Base-by-base conservation (phyloP, 768 basidiomycete species). In the Boletus huronensis region DNA sequence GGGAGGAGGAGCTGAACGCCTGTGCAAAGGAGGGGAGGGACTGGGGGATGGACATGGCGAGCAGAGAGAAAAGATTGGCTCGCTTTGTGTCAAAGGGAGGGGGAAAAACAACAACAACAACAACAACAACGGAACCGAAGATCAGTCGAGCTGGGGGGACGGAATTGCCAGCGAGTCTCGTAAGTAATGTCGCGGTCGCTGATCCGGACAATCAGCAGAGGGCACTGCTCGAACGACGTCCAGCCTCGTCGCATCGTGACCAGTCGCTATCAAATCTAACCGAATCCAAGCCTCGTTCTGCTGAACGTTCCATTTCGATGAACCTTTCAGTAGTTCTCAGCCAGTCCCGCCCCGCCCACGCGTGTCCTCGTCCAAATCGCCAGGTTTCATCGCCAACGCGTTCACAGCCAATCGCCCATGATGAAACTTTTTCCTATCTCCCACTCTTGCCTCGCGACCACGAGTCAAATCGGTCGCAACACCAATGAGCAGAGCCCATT, bases 11-110 rank as follows among this genome's bases (percentile, higher is more conserved):
- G 67, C 79, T 82, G 73, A 91, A 91, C 0, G 89, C 82, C 73
- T 87, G 84, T 2, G 85, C 83, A 70, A 91, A 91, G 40, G 89
- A 87, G 38, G 89, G 89, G 36, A 91, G 81, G 10, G 87, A 84
- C 68, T 84, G 85, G 57, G 75, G 72, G 57, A 73, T 69, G 58
- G 79, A 75, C 78, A 79, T 79, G 72, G 58, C 43, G 46, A 43
- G 38, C 25, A 48, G 4, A 34, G 23, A 28, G 4, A 46, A 26
- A 26, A 19, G 34, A 32, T 45, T 31, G 44, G 31, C 46, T 47
- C 19, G 46, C 45, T 34, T 23, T 21, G 29, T 21, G 32, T 31
- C 17, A 23, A 9, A 14, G 2, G 7, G n/a, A n/a, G n/a, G n/a
- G n/a, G n/a, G n/a, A n/a, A n/a, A 49, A 19, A 13, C n/a, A 11